A percentile compares a stretch with the other conserved stretches of the same genome.
These are phyloP conservation scores for Choiromyces venosus DNA, from an alignment of 495 filamentous ascomycete species.

Conservation along the genomic window DNA sequence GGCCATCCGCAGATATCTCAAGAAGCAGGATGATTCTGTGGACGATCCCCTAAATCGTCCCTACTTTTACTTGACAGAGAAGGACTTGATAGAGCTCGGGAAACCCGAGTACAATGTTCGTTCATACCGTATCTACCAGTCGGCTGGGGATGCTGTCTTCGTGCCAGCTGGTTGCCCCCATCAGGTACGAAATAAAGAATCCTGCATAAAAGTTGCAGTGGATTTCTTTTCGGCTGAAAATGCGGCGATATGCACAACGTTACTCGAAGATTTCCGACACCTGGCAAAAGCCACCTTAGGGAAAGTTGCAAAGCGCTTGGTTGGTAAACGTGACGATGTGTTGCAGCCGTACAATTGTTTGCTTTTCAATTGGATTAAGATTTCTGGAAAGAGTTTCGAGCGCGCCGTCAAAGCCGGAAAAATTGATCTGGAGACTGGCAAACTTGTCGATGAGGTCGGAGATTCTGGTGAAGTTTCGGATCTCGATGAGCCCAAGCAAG, in stretches of 20 bases:
- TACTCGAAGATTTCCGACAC: slow-evolving; percentile 28
- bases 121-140: slow-evolving; percentile 40
- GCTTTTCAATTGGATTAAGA: slow-evolving; percentile 29
- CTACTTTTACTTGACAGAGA: slow-evolving; percentile 40
- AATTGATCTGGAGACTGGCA: background rate
- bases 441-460: background rate
- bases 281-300: slow-evolving; percentile 14
- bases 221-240: slow-evolving; percentile 43
- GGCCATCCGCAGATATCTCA: slow-evolving; percentile 35
- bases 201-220: slow-evolving; percentile 43
- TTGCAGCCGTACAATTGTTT: slow-evolving; percentile 39
- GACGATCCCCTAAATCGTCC: slow-evolving; percentile 43
- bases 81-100: slow-evolving; percentile 28
- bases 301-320: background rate
- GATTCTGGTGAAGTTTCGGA: background rate
- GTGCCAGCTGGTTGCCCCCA: slow-evolving; percentile 42
- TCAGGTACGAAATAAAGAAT: slow-evolving; percentile 39
- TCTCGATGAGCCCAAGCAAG: background rate
- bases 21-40: slow-evolving; percentile 3
- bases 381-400: background rate
- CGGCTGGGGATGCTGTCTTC: slow-evolving; percentile 41
- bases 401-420: background rate
- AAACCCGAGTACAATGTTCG: slow-evolving; percentile 15
- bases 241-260: slow-evolving; percentile 19
- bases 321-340: slow-evolving; percentile 38